phyloP scores from a whole-genome alignment of 2,329 filamentous ascomycete species.

The Monosporascus ibericus region DNA sequence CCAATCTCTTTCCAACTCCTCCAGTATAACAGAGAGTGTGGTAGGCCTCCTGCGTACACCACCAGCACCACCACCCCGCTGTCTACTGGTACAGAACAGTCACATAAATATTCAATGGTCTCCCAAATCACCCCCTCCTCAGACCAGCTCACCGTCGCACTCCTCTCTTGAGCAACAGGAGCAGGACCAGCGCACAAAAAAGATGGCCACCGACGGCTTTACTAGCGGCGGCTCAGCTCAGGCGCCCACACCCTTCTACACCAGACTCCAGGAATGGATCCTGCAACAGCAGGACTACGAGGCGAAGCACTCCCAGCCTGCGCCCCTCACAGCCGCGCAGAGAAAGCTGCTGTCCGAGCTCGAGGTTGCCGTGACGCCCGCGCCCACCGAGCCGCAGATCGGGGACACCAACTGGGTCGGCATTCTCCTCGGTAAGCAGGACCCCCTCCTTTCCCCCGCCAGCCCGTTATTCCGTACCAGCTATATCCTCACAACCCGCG shows the following conservation, averaged over 20 bases:
- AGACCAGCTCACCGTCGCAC: no score
- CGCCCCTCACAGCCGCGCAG: slow-evolving; percentile 32
- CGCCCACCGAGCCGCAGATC: slow-evolving; percentile 17
- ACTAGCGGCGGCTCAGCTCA: background rate
- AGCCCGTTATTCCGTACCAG: background rate
- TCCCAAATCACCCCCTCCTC: no score
- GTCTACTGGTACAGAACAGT: no score
- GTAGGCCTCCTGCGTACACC: no score
- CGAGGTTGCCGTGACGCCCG: slow-evolving; percentile 17
- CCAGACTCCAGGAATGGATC: slow-evolving; percentile 19
- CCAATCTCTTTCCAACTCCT: no score
- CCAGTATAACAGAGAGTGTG: no score
- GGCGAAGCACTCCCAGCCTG: slow-evolving; percentile 22
- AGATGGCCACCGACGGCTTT: background rate
- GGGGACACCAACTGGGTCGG: slow-evolving; percentile 33
- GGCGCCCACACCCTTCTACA: slow-evolving; percentile 13
- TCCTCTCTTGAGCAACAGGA: background rate
- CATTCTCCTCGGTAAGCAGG: slow-evolving; percentile 28
- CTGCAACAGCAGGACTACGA: slow-evolving; percentile 31
- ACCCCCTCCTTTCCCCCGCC: background rate
- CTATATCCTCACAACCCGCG: background rate
- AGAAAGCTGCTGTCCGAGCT: slow-evolving; percentile 35
- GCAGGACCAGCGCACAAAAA: background rate
- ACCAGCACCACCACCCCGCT: no score
- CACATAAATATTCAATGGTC: no score